Percentiles rank a stretch among this genome's conserved stretches.
phyloP scores from a whole-genome alignment of 768 basidiomycete species.

The Pleurotus tuber-regium region DNA sequence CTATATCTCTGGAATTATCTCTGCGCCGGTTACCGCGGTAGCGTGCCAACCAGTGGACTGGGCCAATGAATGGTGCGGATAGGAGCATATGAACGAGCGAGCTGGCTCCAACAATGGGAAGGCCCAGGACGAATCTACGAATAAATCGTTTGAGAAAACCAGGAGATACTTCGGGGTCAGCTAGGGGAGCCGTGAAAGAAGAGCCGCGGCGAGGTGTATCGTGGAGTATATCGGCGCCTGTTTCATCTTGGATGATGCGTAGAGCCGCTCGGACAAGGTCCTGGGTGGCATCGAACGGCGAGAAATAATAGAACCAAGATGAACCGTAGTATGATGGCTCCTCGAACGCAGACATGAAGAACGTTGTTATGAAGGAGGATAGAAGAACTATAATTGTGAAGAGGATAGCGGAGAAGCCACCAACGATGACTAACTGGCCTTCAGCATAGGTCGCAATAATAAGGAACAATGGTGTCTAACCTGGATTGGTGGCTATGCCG shows the following conservation, averaged over 20 bases:
- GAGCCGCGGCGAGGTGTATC: conserved; percentile 19
- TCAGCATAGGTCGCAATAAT: conserved; percentile 4
- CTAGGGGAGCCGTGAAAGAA: conserved; percentile 15
- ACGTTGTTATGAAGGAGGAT: conserved; percentile 69
- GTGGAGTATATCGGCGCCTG: conserved; percentile 37
- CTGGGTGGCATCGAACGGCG: conserved; percentile 55
- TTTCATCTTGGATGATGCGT: conserved; percentile 57
- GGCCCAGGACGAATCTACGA: conserved; percentile 71
- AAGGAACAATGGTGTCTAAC: conserved; percentile 32
- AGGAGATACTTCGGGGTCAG: conserved; percentile 25
- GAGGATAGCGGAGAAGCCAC: conserved; percentile 52
- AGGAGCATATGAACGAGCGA: conserved; percentile 73
- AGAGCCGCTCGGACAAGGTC: conserved; percentile 63
- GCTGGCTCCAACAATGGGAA: conserved; percentile 75
- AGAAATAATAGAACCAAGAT: conserved; percentile 42
- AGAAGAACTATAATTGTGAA: conserved; percentile 66
- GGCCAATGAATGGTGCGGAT: conserved; percentile 60
- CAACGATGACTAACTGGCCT: conserved; percentile 55
- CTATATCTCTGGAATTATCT: conserved; percentile 57
- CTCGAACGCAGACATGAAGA: conserved; percentile 62
- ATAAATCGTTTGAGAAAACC: conserved; percentile 55
- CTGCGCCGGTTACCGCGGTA: conserved; percentile 56
- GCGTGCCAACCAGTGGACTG: conserved; percentile 69
- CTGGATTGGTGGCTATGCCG: conserved; percentile 77
- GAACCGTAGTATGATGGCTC: conserved; percentile 40